Conservation (phyloP, 2,329 filamentous ascomycete species). For the Ophiostoma himal-ulmi region DNA sequence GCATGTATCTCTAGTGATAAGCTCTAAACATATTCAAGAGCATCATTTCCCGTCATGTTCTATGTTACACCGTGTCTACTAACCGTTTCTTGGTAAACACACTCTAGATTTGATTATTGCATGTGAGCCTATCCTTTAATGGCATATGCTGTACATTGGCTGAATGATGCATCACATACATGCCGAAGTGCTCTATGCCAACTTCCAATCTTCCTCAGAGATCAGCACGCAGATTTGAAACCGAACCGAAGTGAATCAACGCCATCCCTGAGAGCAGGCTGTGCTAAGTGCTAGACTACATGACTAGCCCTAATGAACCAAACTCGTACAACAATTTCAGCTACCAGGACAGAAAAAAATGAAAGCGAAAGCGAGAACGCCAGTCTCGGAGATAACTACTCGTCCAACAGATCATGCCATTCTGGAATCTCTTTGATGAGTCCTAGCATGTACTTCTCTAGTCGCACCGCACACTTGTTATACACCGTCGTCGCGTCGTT, state of each 20-base stretch:
- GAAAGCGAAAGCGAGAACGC: neutral
- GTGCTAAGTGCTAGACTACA: neutral
- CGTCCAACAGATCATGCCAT: constrained; percentile 51
- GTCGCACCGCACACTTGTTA: constrained; percentile 86
- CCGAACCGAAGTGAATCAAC: constrained; percentile 8
- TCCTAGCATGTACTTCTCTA: constrained; percentile 92
- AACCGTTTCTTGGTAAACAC: too few species aligned
- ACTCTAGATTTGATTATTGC: neutral
- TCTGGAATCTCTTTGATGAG: constrained; percentile 88
- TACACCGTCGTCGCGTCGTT: constrained; percentile 95
- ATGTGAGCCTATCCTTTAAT: neutral
- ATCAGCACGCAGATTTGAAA: neutral
- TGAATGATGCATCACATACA: neutral
- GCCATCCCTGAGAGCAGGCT: neutral
- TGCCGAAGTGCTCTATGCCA: neutral
- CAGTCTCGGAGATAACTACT: neutral
- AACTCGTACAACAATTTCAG: neutral
- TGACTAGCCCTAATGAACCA: neutral
- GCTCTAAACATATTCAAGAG: too few species aligned
- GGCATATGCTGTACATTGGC: neutral
- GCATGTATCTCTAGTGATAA: too few species aligned
- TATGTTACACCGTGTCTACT: too few species aligned
- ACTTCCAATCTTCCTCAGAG: neutral
- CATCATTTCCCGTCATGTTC: too few species aligned
- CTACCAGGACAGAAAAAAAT: neutral